Evolutionary conservation across 2,329 filamentous ascomycete species (phyloP), one percentile per base, ranked within the genome.

Genomic region (Colletotrichum lini): DNA sequence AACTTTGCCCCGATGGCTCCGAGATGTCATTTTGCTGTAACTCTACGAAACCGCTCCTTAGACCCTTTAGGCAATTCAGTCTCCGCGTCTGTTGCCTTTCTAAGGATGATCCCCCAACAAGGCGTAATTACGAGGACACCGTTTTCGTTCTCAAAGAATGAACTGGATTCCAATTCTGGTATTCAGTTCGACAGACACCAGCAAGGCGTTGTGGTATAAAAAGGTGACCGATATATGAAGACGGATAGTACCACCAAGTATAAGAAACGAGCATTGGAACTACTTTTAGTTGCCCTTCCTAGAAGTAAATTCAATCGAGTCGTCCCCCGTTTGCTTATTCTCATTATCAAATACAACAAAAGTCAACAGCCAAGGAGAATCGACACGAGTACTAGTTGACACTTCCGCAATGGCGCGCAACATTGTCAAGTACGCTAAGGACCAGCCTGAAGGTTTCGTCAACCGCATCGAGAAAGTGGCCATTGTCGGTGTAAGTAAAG

Each of bases 401-500:
- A n/a, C n/a, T 21, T 45, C 10, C 38, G 12, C 30, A 16, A 71
- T 71, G 68, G 52, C 57, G 18, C 57, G 64, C 23, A 67, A 40
- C 8, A 54, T 7, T 12, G 6, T 47, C 50, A 52, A 72, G 21
- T 81, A 78, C 65, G 80, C 81, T 10, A 81, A 80, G 58, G 75
- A 80, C 53, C 79, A 83, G 77, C 76, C 80, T 2, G 54, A 73
- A 18, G 80, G 80, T 72, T 83, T 82, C 78, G 73, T 70, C 63
- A 86, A 86, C 75, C 73, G 75, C 59, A 79, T 86, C 12, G 79
- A 84, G 70, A 83, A 79, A 47, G 80, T 87, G 0, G 84, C 84
- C 23, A 82, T 87, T 16, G 80, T 87, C 18, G 85, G 85, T 10
- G 85, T 86, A 81, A 80, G 84, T 65, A 4, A 13, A 57, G n/a